phyloP scores from a whole-genome alignment of 306 rosid species.

The Heteromeles arbutifolia region DNA sequence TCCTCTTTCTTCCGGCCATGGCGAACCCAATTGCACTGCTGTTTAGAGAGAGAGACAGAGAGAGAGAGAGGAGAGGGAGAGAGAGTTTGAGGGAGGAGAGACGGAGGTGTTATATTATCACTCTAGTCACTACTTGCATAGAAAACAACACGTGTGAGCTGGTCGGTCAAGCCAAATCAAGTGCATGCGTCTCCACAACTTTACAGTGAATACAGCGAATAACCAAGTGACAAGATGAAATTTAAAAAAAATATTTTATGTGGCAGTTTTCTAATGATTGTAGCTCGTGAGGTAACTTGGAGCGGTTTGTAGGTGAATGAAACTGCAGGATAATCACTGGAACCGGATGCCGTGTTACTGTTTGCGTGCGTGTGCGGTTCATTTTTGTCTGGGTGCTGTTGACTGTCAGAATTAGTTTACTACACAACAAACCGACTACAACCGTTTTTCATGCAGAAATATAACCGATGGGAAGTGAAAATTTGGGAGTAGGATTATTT shows the following conservation, averaged over 20 bases:
- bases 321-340: neutral
- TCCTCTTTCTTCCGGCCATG: slow-evolving; percentile 62
- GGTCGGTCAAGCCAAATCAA: neutral
- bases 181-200: neutral
- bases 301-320: neutral
- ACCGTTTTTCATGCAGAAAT: neutral
- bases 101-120: neutral
- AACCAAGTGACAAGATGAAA: neutral
- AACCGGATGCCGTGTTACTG: neutral
- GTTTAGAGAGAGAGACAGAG: neutral
- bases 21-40: slow-evolving; percentile 4
- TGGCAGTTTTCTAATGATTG: neutral
- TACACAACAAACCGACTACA: too few species aligned
- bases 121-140: neutral
- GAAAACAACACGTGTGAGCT: slow-evolving; percentile 1
- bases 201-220: neutral
- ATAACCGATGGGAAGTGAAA: too few species aligned
- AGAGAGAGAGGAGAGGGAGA: too few species aligned
- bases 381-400: neutral
- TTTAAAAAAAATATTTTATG: too few species aligned
- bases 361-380: neutral
- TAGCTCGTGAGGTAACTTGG: neutral
- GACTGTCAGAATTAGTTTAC: neutral
- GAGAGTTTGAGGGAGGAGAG: neutral
- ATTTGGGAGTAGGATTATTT: too few species aligned